Base-by-base conservation (phyloP, 2,329 filamentous ascomycete species). In the Daldinia eschscholtzii region DNA sequence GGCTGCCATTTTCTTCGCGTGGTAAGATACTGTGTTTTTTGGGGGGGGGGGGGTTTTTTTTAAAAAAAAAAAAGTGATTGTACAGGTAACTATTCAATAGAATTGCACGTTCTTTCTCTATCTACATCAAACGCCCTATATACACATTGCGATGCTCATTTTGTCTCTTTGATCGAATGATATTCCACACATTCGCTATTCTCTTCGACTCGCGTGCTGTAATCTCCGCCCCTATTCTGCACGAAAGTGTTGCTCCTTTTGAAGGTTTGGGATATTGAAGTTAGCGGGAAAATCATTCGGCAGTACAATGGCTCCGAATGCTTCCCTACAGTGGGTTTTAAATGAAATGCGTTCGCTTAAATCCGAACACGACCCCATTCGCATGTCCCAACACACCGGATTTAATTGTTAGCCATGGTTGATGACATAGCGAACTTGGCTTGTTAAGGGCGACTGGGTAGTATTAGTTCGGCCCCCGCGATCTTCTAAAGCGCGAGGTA, bases 301-400 rank as follows among this genome's bases (percentile, higher is more conserved):
- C 30, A 1, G 28, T 23, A 18, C 13, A n/a, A n/a, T 37, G n/a
- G 4, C 12, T 55, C 26, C 50, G 50, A 53, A 12, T 18, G 5
- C 13, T 33, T 41, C 37, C 28, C 39, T 41, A 9, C 9, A 2
- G 41, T 50, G 62, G 57, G 42, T 65, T 64, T 26, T 65, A 65
- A 9, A 39, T 50, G 13, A 10, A 10, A 10, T 30, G n/a, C 10
- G 9, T 39, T 42, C n/a, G 26, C 18, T 48, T 65, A 55, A 55
- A 30, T 13, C 46, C 46, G 46, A 30, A 28, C 26, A 30, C 26
- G 6, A 30, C 46, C n/a, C 5, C 15, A 50, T 50, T 30, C 15
- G 46, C 6, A 50, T 50, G 15, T n/a, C 28, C 26, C 4, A 10
- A 6, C 46, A n/a, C 7, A 30, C 13, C 23, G 46, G 46, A 50